Evolutionary conservation across 1,284 basidiomycete species (phyloP), one percentile per base, ranked within the genome.

Genomic region (Stereum hirsutum): DNA sequence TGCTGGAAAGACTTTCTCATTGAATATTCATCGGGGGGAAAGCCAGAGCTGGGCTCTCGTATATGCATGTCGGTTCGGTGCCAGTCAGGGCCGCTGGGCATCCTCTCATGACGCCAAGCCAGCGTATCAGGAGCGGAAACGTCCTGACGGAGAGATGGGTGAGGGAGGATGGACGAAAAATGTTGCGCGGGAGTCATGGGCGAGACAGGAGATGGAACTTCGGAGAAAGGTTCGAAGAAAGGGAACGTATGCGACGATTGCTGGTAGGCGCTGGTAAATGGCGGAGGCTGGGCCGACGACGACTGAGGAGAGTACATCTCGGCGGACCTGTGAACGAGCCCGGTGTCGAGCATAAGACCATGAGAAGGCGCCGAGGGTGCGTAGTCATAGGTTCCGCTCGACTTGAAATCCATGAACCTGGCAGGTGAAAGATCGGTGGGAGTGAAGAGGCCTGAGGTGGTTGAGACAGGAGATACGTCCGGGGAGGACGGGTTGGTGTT

Each of bases 381-480:
- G 38, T 69, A 59, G 39, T 80, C 78, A 51, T 73, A 75, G 15
- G 69, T 61, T 31, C 68, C 60, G 48, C 69, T 66, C 40, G 74
- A 53, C 55, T 78, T 80, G 41, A 68, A 55, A 48, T 81, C 76
- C 52, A 78, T 75, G 24, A 69, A 59, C 43, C 74, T 72, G 43
- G 72, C 72, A 23, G 80, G 82, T 10, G 81, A 83, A 45, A 39
- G 37, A 39, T 85, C 81, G 28, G 78, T 75, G 2, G 81, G 81
- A 1, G 81, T 84, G 46, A 80, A 60, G 30, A 82, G 66, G 17
- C 74, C 70, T 38, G 81, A 81, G 11, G 77, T 68, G 1, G 72
- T 76, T 38, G 81, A 82, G 41, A 74, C 72, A 20, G 81, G 81
- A 25, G 81, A 84, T 48, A 81, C 68, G 52, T 82, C 75, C 2